Evolutionary conservation across 495 filamentous ascomycete species (phyloP), one percentile per base, ranked within the genome.

Genomic region (Cairneyella variabilis): DNA sequence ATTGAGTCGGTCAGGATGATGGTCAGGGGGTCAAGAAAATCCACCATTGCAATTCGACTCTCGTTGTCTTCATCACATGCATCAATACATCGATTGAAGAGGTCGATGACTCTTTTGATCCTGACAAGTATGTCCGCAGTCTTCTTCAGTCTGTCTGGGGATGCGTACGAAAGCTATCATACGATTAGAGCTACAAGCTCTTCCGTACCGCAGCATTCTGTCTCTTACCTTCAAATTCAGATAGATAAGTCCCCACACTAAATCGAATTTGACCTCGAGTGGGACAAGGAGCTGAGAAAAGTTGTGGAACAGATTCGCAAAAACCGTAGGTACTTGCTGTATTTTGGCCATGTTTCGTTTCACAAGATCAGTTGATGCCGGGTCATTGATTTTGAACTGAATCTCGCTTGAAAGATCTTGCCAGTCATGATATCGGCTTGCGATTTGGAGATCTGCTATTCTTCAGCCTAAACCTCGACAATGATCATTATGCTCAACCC

Each of bases 41-140:
- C 45, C 17, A 25, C 45, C 5, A 48, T 36, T 10, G 45, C 3
- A 5, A 48, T 12, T 16, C n/a, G 7, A 20, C 26, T 28, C 36
- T 48, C 45, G 45, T 48, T 36, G 18, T 10, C 10, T 10, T 36
- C 26, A 10, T 48, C 45, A 28, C 45, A 48, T 3, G 8, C 26
- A 18, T 36, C 28, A n/a, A 48, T 10, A 21, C 26, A 48, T 48
- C 45, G 45, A 34, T 48, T 48, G 45, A 48, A 48, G 7, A 20
- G 26, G n/a, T 32, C 45, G 3, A 36, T 9, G 14, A 36, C 18
- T 14, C 26, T 48, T 12, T 28, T 14, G n/a, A 48, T 27, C 11
- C 21, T 48, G 9, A 22, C 36, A 4, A 48, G 21, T 28, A 48
- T n/a, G 11, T 36, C 45, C 5, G 1, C 8, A 30, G 17, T 27